Percentiles rank a stretch among this genome's conserved stretches.
Conservation (phyloP, 176 grass and related monocot genomes). For the Rhynchospora tenuis region DNA sequence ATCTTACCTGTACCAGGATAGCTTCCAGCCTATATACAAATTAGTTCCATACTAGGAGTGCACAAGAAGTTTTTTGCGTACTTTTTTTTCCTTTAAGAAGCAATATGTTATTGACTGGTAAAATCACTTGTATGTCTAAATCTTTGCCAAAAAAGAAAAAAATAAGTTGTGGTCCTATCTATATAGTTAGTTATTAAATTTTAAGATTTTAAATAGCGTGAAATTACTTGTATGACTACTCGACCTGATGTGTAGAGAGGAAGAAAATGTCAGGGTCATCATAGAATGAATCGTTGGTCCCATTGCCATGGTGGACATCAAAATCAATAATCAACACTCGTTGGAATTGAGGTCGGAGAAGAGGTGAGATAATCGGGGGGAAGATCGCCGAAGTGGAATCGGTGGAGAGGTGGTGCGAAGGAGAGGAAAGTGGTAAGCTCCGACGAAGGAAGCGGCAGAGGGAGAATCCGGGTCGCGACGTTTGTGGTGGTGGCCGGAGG, state of each 20-base stretch:
- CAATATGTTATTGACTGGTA: background rate
- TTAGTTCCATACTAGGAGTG: background rate
- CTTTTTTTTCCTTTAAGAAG: background rate
- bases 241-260: conserved; percentile 90
- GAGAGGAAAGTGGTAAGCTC: too few species aligned
- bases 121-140: background rate
- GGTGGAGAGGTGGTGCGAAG: too few species aligned
- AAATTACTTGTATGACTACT: background rate
- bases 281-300: conserved; percentile 89
- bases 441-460: too few species aligned
- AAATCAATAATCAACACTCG: conserved; percentile 90
- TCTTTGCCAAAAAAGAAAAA: background rate
- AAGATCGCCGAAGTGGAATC: too few species aligned
- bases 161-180: background rate
- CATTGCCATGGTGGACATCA: conserved; percentile 95
- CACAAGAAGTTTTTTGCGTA: background rate
- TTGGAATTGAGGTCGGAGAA: too few species aligned
- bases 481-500: too few species aligned
- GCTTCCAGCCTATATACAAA: conserved; percentile 58
- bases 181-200: background rate
- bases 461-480: too few species aligned
- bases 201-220: background rate
- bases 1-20: conserved; percentile 97
- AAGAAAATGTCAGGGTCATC: conserved; percentile 94
- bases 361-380: too few species aligned